A percentile compares a stretch with the other conserved stretches of the same genome.
phyloP scores from a whole-genome alignment of 2,329 filamentous ascomycete species.

The Penicillium sp. region DNA sequence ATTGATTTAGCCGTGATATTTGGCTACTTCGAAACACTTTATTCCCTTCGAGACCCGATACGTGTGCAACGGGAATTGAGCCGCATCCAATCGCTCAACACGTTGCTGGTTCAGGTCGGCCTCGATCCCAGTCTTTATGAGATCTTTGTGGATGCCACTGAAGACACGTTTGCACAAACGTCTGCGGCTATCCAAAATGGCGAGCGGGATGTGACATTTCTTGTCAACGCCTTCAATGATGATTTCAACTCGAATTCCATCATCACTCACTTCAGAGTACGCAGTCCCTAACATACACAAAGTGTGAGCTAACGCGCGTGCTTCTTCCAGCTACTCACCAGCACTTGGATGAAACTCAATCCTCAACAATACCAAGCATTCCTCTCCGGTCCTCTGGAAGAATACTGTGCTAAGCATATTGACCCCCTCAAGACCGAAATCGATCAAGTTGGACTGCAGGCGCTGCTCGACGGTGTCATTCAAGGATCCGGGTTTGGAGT shows the following conservation, averaged over 20 bases:
- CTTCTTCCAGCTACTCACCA: conserved; percentile 66
- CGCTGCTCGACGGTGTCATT: conserved; percentile 75
- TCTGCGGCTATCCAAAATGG: conserved; percentile 55
- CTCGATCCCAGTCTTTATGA: conserved; percentile 68
- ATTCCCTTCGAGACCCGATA: conserved; percentile 63
- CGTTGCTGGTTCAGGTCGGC: conserved; percentile 67
- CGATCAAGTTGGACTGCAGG: conserved; percentile 80
- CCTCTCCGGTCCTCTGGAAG: conserved; percentile 61
- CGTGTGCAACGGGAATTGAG: conserved; percentile 68
- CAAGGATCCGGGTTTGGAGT: conserved; percentile 75
- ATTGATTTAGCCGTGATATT: conserved; percentile 74
- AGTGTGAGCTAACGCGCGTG: conserved; percentile 7
- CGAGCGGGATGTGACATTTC: conserved; percentile 56
- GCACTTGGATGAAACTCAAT: conserved; percentile 78
- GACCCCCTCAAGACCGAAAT: conserved; percentile 79
- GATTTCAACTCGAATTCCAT: conserved; percentile 66
- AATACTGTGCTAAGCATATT: conserved; percentile 69
- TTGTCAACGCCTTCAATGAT: conserved; percentile 74
- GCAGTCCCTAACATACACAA: conserved; percentile 16
- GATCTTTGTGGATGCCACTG: conserved; percentile 77
- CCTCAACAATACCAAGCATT: conserved; percentile 69
- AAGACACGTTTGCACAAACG: conserved; percentile 65
- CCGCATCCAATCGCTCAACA: conserved; percentile 69
- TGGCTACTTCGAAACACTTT: conserved; percentile 84
- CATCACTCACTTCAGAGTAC: conserved; percentile 75